phyloP scores from a whole-genome alignment of 2,329 filamentous ascomycete genomes.

The Neofusicoccum ribis region DNA sequence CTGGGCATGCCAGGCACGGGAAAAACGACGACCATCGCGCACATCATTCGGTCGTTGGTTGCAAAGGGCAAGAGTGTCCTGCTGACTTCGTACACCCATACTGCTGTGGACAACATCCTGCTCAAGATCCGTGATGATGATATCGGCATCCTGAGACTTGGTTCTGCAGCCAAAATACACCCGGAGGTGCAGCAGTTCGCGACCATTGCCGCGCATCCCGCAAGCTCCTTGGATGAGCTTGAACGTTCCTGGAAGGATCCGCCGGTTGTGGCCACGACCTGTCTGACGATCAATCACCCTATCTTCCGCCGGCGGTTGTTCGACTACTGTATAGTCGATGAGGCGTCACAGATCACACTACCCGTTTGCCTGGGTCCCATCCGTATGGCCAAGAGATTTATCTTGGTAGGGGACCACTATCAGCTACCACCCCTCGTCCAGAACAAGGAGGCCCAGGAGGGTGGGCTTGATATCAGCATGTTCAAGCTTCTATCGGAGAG shows the following conservation, averaged over 20 bases:
- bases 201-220: conserved; percentile 71
- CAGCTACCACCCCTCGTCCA: conserved; percentile 93
- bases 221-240: conserved; percentile 78
- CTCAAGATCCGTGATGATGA: conserved; percentile 82
- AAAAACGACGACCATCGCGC: conserved; percentile 96
- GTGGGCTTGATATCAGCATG: conserved; percentile 86
- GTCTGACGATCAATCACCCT: conserved; percentile 84
- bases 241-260: conserved; percentile 80
- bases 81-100: conserved; percentile 94
- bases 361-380: conserved; percentile 94
- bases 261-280: conserved; percentile 91
- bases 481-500: conserved; percentile 91
- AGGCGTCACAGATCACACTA: conserved; percentile 95
- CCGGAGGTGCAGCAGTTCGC: conserved; percentile 84
- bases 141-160: conserved; percentile 80
- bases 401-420: conserved; percentile 94
- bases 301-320: conserved; percentile 88
- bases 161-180: conserved; percentile 81
- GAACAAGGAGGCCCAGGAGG: conserved; percentile 81
- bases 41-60: conserved; percentile 89
- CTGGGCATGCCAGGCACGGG: conserved; percentile 98
- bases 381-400: conserved; percentile 86
- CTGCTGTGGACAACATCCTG: conserved; percentile 95
- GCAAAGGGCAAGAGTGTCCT: conserved; percentile 89
- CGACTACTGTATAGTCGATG: conserved; percentile 98